Evolutionary conservation across 2,329 filamentous ascomycete species (phyloP), one percentile per base, ranked within the genome.

Genomic region (Trichoderma sp.): DNA sequence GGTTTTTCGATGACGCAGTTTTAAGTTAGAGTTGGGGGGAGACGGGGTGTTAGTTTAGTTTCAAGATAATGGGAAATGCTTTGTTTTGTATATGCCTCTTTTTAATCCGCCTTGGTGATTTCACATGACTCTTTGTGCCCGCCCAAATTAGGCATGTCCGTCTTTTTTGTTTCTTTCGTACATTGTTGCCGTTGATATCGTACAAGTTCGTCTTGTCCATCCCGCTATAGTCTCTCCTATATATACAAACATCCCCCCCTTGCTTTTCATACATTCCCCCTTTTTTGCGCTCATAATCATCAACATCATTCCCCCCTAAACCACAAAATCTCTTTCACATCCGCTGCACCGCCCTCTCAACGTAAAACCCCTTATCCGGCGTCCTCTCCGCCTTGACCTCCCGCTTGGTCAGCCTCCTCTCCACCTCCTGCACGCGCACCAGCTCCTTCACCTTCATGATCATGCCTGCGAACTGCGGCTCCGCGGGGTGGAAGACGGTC

Each of bases 401-500:
- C 71, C 83, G 82, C 79, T 89, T 88, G 8, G 86, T 91, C 82
- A 93, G 80, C 36, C 87, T 81, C 73, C 83, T 80, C 39, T 91
- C 89, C 58, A 97, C 93, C 83, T 97, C 94, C 76, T 90, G 85
- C 43, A 97, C 94, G 69, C 89, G 86, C 60, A 98, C 93, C 74
- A 98, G 85, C 84, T 98, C 95, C 86, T 98, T 98, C 77, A 98
- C 94, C 82, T 92, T 92, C 86, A 98, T 92, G 79, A 98, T 93
- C 85, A 97, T 94, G 80, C 95, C 95, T 11, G 95, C 95, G 74
- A 93, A 90, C 76, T 94, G 90, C 56, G 91, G 89, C 73, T 88
- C 88, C 73, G 97, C 94, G 47, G 93, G 92, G 82, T 97, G 92
- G 86, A 97, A 97, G 78, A 97, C 95, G 69, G 93, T 95, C 79